Percentiles rank a stretch among this genome's conserved stretches.
Evolutionary conservation across 768 basidiomycete species (phyloP).

Genomic region (Macrolepiota fuliginosa): DNA sequence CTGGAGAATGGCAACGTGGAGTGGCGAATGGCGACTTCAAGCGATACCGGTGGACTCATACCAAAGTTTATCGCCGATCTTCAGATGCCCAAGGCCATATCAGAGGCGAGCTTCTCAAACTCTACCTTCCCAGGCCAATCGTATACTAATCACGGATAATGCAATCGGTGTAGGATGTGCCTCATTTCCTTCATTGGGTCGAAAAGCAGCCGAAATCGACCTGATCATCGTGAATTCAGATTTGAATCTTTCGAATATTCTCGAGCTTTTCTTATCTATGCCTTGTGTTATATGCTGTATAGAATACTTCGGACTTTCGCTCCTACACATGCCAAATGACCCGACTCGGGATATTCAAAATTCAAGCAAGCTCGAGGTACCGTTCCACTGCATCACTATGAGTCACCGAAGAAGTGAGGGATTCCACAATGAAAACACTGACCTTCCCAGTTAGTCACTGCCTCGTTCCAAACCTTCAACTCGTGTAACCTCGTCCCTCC

Average conservation of each 20-base stretch:
- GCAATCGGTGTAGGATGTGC: conserved; percentile 53
- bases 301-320: neutral
- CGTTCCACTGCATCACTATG: conserved; percentile 59
- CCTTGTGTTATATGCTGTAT: neutral
- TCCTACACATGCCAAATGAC: neutral
- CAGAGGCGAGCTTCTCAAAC: conserved; percentile 40
- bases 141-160: neutral
- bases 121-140: neutral
- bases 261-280: neutral
- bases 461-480: conserved; percentile 80
- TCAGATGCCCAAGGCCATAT: conserved; percentile 60
- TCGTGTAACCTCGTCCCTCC: conserved; percentile 95
- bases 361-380: conserved; percentile 76
- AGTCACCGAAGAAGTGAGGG: conserved; percentile 3
- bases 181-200: conserved; percentile 70
- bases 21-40: conserved; percentile 82
- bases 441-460: conserved; percentile 96
- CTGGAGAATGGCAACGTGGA: conserved; percentile 62
- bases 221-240: neutral
- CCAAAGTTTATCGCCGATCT: conserved; percentile 62
- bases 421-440: conserved; percentile 20
- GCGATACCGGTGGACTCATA: conserved; percentile 67
- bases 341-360: neutral
- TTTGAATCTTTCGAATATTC: neutral
- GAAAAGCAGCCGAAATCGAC: conserved; percentile 25